phyloP scores from a whole-genome alignment of 805 yeast species.

The Metschnikowia baotianmanensis region DNA sequence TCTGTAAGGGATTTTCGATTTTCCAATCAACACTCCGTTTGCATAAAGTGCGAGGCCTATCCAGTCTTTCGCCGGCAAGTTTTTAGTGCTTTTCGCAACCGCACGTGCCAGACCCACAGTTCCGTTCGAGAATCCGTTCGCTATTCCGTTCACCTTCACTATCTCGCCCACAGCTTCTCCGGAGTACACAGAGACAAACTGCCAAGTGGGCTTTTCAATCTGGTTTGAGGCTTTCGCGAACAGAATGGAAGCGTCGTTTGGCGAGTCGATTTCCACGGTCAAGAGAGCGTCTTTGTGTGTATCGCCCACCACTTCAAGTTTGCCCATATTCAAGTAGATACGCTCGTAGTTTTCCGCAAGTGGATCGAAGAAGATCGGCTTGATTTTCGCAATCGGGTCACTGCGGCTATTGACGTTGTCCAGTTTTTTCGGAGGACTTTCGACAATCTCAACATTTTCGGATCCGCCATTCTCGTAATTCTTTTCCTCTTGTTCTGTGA shows the following conservation, averaged over 20 bases:
- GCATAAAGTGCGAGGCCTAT: constrained; percentile 55
- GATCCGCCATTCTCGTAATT: not conserved
- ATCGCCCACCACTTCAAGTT: constrained; percentile 33
- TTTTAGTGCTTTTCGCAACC: too few relatives aligned
- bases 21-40: constrained; percentile 63
- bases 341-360: constrained; percentile 58
- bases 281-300: constrained; percentile 40
- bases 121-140: too few relatives aligned
- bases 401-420: constrained; percentile 35
- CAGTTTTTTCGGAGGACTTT: too few relatives aligned
- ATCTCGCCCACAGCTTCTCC: constrained; percentile 73
- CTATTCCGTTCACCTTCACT: constrained; percentile 60
- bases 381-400: constrained; percentile 60
- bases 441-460: constrained; percentile 14
- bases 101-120: constrained; percentile 34
- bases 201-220: constrained; percentile 52
- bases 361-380: constrained; percentile 64
- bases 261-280: constrained; percentile 53
- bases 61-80: constrained; percentile 47
- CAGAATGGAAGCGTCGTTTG: constrained; percentile 46
- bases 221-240: constrained; percentile 74
- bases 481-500: constrained; percentile 17
- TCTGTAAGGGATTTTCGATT: constrained; percentile 52
- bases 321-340: constrained; percentile 58
- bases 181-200: constrained; percentile 67